These are phyloP conservation scores for Talaromyces pinophilus DNA, from an alignment of 2,329 filamentous ascomycete genomes.

Conservation along the genomic window DNA sequence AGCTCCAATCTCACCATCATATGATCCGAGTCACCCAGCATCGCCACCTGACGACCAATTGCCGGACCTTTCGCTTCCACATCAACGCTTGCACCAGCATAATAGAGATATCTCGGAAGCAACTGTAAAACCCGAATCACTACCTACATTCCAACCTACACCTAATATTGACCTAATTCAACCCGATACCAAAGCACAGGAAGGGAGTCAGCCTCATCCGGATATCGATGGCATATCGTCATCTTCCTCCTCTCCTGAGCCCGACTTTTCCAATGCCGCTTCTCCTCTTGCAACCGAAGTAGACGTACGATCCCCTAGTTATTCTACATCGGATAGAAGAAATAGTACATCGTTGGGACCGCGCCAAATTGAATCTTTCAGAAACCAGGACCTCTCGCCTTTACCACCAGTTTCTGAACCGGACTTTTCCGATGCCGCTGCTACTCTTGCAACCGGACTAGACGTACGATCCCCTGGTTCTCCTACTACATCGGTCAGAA, in stretches of 20 bases:
- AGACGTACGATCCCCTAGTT: background rate
- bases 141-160: slow-evolving; percentile 7
- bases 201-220: background rate
- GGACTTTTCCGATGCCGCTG: background rate
- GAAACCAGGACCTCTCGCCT: slow-evolving; percentile 63
- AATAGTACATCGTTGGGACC: background rate
- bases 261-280: slow-evolving; percentile 4
- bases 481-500: background rate
- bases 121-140: slow-evolving; percentile 30
- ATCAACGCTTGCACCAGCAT: slow-evolving; percentile 25
- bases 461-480: background rate
- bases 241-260: slow-evolving; percentile 24
- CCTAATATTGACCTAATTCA: background rate
- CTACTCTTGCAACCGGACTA: background rate
- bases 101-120: slow-evolving; percentile 34
- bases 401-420: slow-evolving; percentile 62
- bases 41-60: slow-evolving; percentile 28
- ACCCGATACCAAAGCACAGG: background rate
- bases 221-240: slow-evolving; percentile 26
- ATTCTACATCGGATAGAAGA: background rate
- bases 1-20: slow-evolving; percentile 26
- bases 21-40: slow-evolving; percentile 26
- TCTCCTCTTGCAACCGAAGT: background rate
- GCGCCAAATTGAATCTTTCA: slow-evolving; percentile 36
- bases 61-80: slow-evolving; percentile 9